Base-by-base conservation (phyloP, 2,329 filamentous ascomycete genomes). In the Aspergillus hiratsukae region DNA sequence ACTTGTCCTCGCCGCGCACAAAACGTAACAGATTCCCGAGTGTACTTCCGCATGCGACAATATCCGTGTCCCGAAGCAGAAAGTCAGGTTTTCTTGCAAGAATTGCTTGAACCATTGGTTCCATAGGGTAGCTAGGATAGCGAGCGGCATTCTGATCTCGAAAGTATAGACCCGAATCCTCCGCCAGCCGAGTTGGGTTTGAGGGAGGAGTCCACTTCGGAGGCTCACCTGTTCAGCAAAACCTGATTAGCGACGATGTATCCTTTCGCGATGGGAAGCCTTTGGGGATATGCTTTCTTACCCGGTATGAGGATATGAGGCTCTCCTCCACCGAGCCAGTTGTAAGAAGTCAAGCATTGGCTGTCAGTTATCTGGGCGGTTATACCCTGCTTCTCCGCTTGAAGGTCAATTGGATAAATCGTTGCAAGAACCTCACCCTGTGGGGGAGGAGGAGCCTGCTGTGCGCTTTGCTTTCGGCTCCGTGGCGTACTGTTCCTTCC, bases 1-100 rank as follows among this genome's bases (percentile, higher is more conserved):
- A 52, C 49, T 75, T 75, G 14, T 41, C 72, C 1, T 74, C 58
- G 0, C 73, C 74, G 1, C 76, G 71, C 4, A 77, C 73, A 59
- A 86, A 88, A 1, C 83, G 77, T 1, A 87, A 70, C 0, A 89
- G 76, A 63, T 83, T 86, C 0, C 84, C 82, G 0, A 89, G 0
- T 27, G 84, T 87, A 61, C 80, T 87, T 0, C 78, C 78, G 57
- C 86, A 89, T 0, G 76, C 83, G 31, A 85, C 76, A 2, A 90
- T 63, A 61, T 88, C 81, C 31, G 86, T 61, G 0, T 64, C 58
- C 0, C 61, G 52, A 2, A 71, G 61, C 1, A 66, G 41, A 50
- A 78, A 75, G 1, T 69, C 60, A 0, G 75, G 71, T 2, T 79
- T 63, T 7, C 70, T 63, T 1, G 64, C 65, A 1, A 83, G 53